These are phyloP conservation scores for Vickermania ingenoplastis DNA, from an alignment of 208 protist genomes.

Conservation along the genomic window DNA sequence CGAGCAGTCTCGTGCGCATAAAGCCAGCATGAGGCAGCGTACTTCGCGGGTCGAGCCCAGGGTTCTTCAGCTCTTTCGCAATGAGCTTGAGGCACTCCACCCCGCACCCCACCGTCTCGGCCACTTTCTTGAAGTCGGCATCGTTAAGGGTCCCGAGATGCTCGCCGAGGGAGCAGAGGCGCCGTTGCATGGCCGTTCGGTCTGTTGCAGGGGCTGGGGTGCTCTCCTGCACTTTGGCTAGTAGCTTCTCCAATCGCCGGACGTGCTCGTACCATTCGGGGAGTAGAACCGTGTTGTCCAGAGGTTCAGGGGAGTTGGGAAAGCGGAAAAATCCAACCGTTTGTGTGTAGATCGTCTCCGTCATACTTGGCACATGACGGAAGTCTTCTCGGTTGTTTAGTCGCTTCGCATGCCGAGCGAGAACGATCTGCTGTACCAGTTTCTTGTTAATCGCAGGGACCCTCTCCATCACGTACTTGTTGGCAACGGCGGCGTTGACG, in stretches of 20 bases:
- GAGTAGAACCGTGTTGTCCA: too few relatives aligned
- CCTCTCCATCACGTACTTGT: slow-evolving; percentile 73
- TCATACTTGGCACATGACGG: slow-evolving; percentile 65
- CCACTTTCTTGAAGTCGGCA: slow-evolving; percentile 7
- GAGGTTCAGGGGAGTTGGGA: too few relatives aligned
- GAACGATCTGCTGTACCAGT: slow-evolving; percentile 72
- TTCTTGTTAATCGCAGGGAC: slow-evolving; percentile 60
- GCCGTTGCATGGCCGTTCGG: neutral
- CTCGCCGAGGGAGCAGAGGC: slow-evolving; percentile 10
- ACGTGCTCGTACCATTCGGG: slow-evolving; percentile 72
- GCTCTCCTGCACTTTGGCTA: slow-evolving; percentile 12
- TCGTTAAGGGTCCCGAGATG: slow-evolving; percentile 13
- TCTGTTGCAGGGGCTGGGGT: neutral
- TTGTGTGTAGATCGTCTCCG: too few relatives aligned
- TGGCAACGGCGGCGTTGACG: slow-evolving; percentile 63
- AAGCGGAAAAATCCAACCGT: too few relatives aligned
- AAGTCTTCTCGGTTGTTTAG: slow-evolving; percentile 70
- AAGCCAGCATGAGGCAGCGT: slow-evolving; percentile 63
- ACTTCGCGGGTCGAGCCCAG: slow-evolving; percentile 57
- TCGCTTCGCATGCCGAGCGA: slow-evolving; percentile 37
- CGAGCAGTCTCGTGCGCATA: slow-evolving; percentile 36
- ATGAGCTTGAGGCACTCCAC: slow-evolving; percentile 57
- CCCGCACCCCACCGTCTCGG: slow-evolving; percentile 31
- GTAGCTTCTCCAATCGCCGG: slow-evolving; percentile 23
- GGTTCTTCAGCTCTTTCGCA: slow-evolving; percentile 38